phyloP scores from a whole-genome alignment of 208 protist genomes.

The Tritrichomonas foetus region DNA sequence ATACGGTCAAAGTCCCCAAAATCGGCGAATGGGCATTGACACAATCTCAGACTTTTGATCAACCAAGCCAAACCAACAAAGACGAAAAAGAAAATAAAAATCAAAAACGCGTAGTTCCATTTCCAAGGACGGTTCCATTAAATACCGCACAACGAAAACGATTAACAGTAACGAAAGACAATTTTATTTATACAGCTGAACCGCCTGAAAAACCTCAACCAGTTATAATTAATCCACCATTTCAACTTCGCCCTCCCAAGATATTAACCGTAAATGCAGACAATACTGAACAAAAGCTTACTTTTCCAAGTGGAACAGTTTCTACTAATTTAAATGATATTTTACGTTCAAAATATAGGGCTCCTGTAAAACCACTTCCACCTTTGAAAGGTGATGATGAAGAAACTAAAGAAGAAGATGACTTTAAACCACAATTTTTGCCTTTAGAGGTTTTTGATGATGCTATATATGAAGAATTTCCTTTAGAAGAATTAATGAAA shows the following conservation, averaged over 20 bases:
- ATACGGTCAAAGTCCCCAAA: background rate
- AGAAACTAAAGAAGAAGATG: background rate
- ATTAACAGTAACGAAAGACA: background rate
- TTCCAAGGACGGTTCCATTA: background rate
- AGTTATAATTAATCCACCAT: background rate
- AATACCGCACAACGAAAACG: background rate
- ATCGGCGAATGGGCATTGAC: slow-evolving; percentile 22
- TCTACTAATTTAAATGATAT: slow-evolving; percentile 22
- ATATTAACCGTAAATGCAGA: background rate
- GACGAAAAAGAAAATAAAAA: background rate
- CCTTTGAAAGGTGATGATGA: background rate
- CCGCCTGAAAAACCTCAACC: background rate
- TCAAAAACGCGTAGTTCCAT: background rate
- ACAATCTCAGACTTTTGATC: background rate
- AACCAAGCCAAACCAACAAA: no score
- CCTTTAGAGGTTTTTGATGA: slow-evolving; percentile 16
- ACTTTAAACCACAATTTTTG: background rate
- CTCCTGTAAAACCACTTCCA: background rate
- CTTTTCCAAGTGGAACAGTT: background rate
- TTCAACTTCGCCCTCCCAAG: background rate
- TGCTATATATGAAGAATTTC: background rate
- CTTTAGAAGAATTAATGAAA: background rate
- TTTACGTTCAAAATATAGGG: background rate
- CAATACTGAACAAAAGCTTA: background rate
- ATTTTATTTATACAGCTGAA: background rate